Percentiles rank a stretch among this genome's conserved stretches.
Evolutionary conservation across 495 filamentous ascomycete species (phyloP).

Genomic region (Polyplosphaeria fusca): DNA sequence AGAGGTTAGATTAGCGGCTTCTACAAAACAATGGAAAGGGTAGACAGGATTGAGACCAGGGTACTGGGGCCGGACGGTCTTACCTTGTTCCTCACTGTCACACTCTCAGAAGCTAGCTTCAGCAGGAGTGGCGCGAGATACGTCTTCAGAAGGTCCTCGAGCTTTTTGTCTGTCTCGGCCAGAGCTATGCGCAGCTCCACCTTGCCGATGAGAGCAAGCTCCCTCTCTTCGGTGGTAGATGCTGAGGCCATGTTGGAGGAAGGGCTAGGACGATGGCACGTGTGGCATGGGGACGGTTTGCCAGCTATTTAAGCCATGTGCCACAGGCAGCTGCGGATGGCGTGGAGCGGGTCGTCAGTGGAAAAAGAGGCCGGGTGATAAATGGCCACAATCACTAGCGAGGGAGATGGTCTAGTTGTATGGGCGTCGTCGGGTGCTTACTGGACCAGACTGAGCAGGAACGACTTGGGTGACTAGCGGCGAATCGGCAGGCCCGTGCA

Average conservation of each 20-base stretch:
- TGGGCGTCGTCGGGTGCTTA: too few relatives aligned
- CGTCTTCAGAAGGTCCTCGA: constrained; percentile 69
- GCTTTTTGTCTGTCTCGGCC: constrained; percentile 74
- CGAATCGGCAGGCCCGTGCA: too few relatives aligned
- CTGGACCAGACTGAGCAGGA: too few relatives aligned
- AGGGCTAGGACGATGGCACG: too few relatives aligned
- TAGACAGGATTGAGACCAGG: not conserved
- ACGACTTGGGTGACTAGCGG: too few relatives aligned
- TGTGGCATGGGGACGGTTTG: too few relatives aligned
- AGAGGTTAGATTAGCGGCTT: constrained; percentile 33
- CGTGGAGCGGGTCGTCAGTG: constrained; percentile 20
- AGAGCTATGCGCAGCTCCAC: constrained; percentile 88
- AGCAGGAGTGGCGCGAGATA: constrained; percentile 80
- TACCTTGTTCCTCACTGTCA: constrained; percentile 80
- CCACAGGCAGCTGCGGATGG: constrained; percentile 26
- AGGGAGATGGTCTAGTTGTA: too few relatives aligned
- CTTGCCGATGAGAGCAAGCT: constrained; percentile 83
- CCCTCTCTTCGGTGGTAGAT: constrained; percentile 56
- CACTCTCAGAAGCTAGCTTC: constrained; percentile 77
- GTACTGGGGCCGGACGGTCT: constrained; percentile 22
- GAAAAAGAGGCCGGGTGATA: too few relatives aligned
- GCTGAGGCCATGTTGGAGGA: constrained; percentile 12
- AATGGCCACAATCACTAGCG: too few relatives aligned
- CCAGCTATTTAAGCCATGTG: constrained; percentile 10
- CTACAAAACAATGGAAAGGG: not conserved